A percentile compares a stretch with the other conserved stretches of the same genome.
phyloP scores from a whole-genome alignment of 306 rosid species.

The Castanea sativa region DNA sequence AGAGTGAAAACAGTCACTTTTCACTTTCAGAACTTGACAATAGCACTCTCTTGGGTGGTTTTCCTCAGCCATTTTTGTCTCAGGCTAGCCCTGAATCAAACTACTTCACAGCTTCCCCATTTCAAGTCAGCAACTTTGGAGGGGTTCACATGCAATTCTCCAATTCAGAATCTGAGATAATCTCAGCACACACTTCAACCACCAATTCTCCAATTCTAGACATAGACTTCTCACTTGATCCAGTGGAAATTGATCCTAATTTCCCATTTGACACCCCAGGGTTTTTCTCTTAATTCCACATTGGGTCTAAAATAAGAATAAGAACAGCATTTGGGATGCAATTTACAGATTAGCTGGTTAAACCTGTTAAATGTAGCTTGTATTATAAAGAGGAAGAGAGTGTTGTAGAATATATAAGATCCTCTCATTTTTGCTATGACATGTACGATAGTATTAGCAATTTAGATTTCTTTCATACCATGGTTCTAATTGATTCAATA shows the following conservation, averaged over 20 bases:
- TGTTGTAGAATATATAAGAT: constrained; percentile 7
- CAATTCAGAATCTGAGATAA: constrained; percentile 54
- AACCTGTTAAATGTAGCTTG: constrained; percentile 19
- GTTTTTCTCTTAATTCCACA: constrained; percentile 34
- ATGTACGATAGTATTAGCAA: not conserved
- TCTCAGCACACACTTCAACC: constrained; percentile 63
- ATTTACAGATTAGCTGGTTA: not conserved
- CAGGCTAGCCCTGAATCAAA: constrained; percentile 45
- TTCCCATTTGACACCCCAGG: constrained; percentile 50
- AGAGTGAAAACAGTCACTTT: constrained; percentile 24
- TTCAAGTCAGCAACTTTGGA: constrained; percentile 38
- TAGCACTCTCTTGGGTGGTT: constrained; percentile 31
- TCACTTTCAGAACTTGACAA: constrained; percentile 33
- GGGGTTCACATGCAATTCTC: constrained; percentile 22
- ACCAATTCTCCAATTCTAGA: constrained; percentile 60
- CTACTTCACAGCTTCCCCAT: constrained; percentile 37
- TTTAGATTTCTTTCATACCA: not conserved
- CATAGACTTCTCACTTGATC: constrained; percentile 57
- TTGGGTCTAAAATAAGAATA: not conserved
- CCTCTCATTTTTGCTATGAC: not conserved
- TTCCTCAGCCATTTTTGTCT: constrained; percentile 39
- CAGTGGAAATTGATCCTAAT: constrained; percentile 40
- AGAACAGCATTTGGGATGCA: constrained; percentile 10
- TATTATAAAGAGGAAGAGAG: constrained; percentile 1
- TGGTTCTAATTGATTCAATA: not conserved